Conservation (phyloP, 768 basidiomycete species). For the Hygrocybe coccinea region DNA sequence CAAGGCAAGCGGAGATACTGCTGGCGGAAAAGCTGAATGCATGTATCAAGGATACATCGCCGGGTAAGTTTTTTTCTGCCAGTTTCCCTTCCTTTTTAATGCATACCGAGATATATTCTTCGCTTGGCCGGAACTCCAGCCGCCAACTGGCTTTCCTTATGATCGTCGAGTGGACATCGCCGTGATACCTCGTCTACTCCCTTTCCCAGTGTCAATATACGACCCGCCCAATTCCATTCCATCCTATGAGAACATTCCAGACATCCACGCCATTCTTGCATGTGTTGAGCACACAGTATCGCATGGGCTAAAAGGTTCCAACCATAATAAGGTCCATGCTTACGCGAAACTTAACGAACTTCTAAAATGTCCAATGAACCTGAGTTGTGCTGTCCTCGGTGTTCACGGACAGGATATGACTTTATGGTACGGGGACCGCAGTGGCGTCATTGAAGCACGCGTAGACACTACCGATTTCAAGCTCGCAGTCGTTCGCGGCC, state of each 20-base stretch:
- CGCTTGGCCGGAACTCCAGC: not conserved
- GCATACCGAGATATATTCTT: not conserved
- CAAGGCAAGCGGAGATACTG: not conserved
- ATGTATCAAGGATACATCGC: not conserved
- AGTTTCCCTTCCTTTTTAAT: not conserved
- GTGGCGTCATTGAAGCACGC: constrained; percentile 2
- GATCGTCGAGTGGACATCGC: constrained; percentile 5
- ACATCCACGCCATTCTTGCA: not conserved
- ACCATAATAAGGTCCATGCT: constrained; percentile 3
- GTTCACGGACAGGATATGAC: constrained; percentile 1
- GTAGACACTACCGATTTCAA: not conserved
- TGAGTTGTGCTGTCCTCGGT: not conserved
- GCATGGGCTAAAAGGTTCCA: not conserved
- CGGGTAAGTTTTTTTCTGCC: not conserved
- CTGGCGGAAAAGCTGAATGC: not conserved
- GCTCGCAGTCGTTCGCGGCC: not conserved
- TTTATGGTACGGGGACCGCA: constrained; percentile 5
- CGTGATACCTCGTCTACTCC: not conserved
- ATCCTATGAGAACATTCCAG: not conserved
- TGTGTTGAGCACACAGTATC: constrained; percentile 6
- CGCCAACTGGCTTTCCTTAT: not conserved
- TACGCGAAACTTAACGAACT: constrained; percentile 4
- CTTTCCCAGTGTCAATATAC: not conserved
- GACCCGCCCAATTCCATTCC: not conserved
- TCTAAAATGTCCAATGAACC: constrained; percentile 4